Base-by-base conservation (phyloP, 108 stramenopile genomes). In the Pinguiococcus pyrenoidosus region DNA sequence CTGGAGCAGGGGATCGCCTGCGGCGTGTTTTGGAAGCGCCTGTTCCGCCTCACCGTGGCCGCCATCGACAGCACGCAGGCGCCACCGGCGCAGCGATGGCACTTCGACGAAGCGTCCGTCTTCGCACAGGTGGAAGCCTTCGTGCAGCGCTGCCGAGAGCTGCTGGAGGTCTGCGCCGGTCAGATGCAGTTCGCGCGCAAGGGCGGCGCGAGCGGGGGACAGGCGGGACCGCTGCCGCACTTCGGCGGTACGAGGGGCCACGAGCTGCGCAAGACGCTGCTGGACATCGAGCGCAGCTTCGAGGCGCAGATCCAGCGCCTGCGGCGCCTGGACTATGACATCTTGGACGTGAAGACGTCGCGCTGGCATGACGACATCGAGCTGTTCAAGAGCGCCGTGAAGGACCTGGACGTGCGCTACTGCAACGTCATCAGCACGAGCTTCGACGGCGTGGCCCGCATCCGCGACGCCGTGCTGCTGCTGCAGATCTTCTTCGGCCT, bases 101-200 rank as follows among this genome's bases (percentile, higher is more conserved):
- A 55, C 39, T 71, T 76, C 23, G 75, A 78, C 50, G 72, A 71
- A 4, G 62, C 70, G 0, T 66, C 58, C 30, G 71, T 78, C 2
- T 78, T 78, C 23, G 77, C 77, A 2, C 73, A 75, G 50, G 71
- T 74, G 28, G 73, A 78, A 27, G 74, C 77, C 10, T 78, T 78
- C 26, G 70, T 67, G 20, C 77, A 76, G 63, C 69, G 77, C 21
- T 79, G 77, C 46, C 61, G 59, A 1, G 77, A 79, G 56, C 73
- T 79, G 32, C 54, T 74, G 0, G 75, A 76, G 46, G 66, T 79
- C 1, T 79, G 77, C 62, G 70, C 69, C 25, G 71, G 69, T 0
- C 75, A 77, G 47, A 59, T 75, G 9, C 77, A 79, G 54, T 74
- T 79, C 22, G 65, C 72, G 9, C 38, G 77, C 5, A 32, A 34